These are phyloP conservation scores for Ceratobasidium sp. DNA, from an alignment of 1,284 basidiomycete genomes.

Conservation along the genomic window DNA sequence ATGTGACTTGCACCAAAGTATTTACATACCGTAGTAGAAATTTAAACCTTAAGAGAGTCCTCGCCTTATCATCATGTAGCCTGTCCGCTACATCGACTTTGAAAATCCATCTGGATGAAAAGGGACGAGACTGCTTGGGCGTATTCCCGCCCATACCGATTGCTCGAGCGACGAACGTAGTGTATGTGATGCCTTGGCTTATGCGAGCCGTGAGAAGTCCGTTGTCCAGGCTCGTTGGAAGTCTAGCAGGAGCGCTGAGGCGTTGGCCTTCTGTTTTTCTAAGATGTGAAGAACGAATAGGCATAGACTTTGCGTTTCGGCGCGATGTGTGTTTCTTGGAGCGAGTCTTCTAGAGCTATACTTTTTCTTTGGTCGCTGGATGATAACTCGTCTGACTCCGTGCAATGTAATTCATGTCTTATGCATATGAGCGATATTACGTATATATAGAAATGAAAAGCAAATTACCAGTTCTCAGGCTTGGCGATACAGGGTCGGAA, in stretches of 20 bases:
- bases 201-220: conserved; percentile 5
- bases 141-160: background rate
- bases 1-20: too few species aligned
- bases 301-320: background rate
- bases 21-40: too few species aligned
- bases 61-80: too few species aligned
- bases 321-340: background rate
- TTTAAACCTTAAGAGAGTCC: too few species aligned
- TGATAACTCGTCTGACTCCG: too few species aligned
- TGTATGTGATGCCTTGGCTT: conserved; percentile 1
- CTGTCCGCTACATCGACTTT: too few species aligned
- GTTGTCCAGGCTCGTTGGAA: background rate
- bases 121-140: background rate
- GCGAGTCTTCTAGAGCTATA: conserved; percentile 1
- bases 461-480: too few species aligned
- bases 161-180: background rate
- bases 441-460: too few species aligned
- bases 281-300: too few species aligned
- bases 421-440: too few species aligned
- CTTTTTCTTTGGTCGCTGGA: conserved; percentile 1
- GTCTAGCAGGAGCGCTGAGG: background rate
- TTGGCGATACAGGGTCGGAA: too few species aligned
- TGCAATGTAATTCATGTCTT: too few species aligned
- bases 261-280: background rate
- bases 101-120: background rate